Evolutionary conservation across 768 basidiomycete genomes (phyloP).

Genomic region (Russula earlei): DNA sequence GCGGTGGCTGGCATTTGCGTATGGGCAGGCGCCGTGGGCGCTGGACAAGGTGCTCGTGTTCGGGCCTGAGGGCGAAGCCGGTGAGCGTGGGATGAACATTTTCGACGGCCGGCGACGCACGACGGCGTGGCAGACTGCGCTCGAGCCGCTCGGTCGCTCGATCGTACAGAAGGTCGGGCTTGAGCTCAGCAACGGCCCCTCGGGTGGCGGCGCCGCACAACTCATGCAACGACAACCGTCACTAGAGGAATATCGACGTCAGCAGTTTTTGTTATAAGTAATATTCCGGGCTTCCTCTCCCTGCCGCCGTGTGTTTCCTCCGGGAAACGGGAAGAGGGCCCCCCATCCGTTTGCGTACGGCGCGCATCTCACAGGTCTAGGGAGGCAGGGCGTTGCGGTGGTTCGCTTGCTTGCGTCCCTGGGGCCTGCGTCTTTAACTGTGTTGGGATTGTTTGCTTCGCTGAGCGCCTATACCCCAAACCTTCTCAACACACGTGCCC

Average conservation of each 20-base stretch:
- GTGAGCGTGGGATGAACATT: slow-evolving; percentile 55
- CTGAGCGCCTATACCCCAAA: no score
- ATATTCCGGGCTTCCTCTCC: background rate
- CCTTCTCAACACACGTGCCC: no score
- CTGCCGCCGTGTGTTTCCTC: no score
- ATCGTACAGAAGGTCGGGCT: slow-evolving; percentile 65
- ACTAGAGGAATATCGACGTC: background rate
- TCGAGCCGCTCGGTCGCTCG: slow-evolving; percentile 57
- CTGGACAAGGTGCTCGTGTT: slow-evolving; percentile 67
- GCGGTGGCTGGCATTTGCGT: slow-evolving; percentile 65
- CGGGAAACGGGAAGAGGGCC: no score
- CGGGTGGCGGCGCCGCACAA: slow-evolving; percentile 18
- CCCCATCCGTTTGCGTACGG: no score
- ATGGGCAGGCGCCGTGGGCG: slow-evolving; percentile 65
- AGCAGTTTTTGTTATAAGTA: background rate
- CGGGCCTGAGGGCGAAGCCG: slow-evolving; percentile 74
- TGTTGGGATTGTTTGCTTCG: no score
- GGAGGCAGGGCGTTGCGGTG: no score
- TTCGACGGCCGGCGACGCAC: slow-evolving; percentile 57
- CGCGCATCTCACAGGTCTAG: no score
- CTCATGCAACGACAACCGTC: background rate
- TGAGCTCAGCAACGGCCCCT: slow-evolving; percentile 65
- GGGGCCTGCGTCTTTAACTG: no score
- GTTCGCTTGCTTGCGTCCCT: no score
- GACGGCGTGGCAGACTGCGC: slow-evolving; percentile 51